These are phyloP conservation scores for Remersonia thermophila DNA, from an alignment of 2,329 filamentous ascomycete genomes.

Conservation along the genomic window DNA sequence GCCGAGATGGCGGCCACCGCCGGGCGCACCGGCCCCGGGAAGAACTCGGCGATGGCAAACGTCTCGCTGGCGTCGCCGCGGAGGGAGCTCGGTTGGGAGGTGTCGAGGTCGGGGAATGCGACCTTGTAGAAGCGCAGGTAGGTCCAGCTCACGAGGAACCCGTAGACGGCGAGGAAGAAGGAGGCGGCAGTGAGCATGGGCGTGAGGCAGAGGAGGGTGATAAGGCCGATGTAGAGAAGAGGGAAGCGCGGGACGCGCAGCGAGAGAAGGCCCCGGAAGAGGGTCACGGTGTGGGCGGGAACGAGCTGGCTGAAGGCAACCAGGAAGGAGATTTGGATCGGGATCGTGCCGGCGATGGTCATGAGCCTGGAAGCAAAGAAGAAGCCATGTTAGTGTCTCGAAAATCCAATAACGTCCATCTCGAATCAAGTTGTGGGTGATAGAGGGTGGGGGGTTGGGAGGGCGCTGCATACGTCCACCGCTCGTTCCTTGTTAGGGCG, in stretches of 20 bases:
- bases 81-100: slow-evolving; percentile 48
- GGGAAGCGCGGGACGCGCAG: slow-evolving; percentile 67
- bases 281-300: slow-evolving; percentile 88
- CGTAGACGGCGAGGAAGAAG: slow-evolving; percentile 65
- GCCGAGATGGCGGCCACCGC: slow-evolving; percentile 62
- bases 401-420: too few species aligned
- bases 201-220: slow-evolving; percentile 51
- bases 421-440: too few species aligned
- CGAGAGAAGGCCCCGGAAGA: slow-evolving; percentile 79
- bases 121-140: slow-evolving; percentile 93
- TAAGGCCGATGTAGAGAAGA: slow-evolving; percentile 61
- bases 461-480: slow-evolving; percentile 47
- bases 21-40: slow-evolving; percentile 73
- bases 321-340: slow-evolving; percentile 84
- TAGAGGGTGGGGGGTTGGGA: too few species aligned
- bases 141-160: slow-evolving; percentile 81
- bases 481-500: slow-evolving; percentile 52
- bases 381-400: slow-evolving; percentile 1
- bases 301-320: slow-evolving; percentile 96
- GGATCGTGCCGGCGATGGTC: slow-evolving; percentile 76
- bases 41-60: slow-evolving; percentile 92
- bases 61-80: slow-evolving; percentile 91
- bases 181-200: slow-evolving; percentile 56
- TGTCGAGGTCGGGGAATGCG: slow-evolving; percentile 56
- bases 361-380: slow-evolving; percentile 45